These are phyloP conservation scores for Lentinula sp. DNA, from an alignment of 768 basidiomycete species.

Conservation along the genomic window DNA sequence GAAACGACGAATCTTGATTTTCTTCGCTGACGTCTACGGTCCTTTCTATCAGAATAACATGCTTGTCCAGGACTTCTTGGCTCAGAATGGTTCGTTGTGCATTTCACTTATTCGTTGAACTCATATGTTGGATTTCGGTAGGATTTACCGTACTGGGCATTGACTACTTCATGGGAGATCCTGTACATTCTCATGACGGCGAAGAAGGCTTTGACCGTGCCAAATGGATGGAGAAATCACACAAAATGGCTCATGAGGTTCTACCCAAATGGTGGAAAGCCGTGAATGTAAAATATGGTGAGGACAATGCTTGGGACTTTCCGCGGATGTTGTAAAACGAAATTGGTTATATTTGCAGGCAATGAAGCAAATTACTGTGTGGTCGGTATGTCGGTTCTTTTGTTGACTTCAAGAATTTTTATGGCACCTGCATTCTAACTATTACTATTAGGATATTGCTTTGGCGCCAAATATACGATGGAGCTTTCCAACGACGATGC, in stretches of 20 bases:
- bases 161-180: conserved; percentile 62
- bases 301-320: neutral
- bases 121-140: conserved; percentile 14
- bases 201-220: conserved; percentile 29
- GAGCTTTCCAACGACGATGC: conserved; percentile 36
- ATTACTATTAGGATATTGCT: conserved; percentile 44
- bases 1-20: conserved; percentile 42
- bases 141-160: conserved; percentile 54
- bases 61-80: conserved; percentile 60
- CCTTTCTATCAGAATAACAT: conserved; percentile 54
- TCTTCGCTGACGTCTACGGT: conserved; percentile 54
- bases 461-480: conserved; percentile 48
- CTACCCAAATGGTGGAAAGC: conserved; percentile 48
- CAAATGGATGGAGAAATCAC: conserved; percentile 34
- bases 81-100: conserved; percentile 40
- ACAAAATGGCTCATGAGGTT: conserved; percentile 27
- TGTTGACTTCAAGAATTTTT: neutral
- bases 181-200: conserved; percentile 32
- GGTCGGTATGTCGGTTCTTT: conserved; percentile 29
- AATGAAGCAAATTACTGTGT: conserved; percentile 34
- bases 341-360: conserved; percentile 8
- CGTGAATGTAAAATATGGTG: conserved; percentile 44
- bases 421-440: neutral
- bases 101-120: neutral
- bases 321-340: neutral